Base-by-base conservation (phyloP, 2,329 filamentous ascomycete genomes). In the Cercospora sojina region DNA sequence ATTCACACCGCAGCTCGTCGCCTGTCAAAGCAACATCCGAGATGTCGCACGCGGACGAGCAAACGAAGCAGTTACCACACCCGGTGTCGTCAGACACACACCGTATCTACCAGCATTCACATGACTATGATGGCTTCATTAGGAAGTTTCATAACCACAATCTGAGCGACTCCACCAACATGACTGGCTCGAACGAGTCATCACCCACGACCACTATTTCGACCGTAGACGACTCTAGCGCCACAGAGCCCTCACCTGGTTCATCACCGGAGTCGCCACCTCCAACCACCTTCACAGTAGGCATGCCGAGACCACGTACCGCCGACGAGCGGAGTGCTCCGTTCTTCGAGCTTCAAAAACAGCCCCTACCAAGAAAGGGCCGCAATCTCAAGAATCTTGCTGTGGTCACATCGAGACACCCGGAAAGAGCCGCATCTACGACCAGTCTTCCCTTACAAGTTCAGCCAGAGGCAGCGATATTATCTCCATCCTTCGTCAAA, bases 191-290 rank as follows among this genome's bases (percentile, higher is more conserved):
- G 1, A 91, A 91, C 49, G 93, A 97, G 75, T 97, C 94, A 23
- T 98, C 94, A 8, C 95, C 95, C 1, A 98, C 94, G 7, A 97
- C 93, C 3, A 97, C 94, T 2, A 87, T 95, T 59, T 97, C 93
- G 5, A 97, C 92, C 20, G 92, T 94, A 70, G 94, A 97, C 80
- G 96, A 93, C 5, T 94, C 92, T 8, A 91, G 92, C 31, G 85
- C 95, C 58, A 93, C 93, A 31, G 94, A 98, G 74, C 90, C 92
- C 7, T 97, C 94, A 5, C 93, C 95, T 3, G 94, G 90, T 61
- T 92, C 93, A 23, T 97, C 94, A 1, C 94, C 94, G 8, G 93
- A 97, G 79, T 97, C 95, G 64, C 86, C 90, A 64, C 88, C 91
- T 3, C 83, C 92, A 53, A 88, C 87, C 58, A 88, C 88, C 13